phyloP scores from a whole-genome alignment of 164 flowering plant species.

The Hamamelis virginiana region DNA sequence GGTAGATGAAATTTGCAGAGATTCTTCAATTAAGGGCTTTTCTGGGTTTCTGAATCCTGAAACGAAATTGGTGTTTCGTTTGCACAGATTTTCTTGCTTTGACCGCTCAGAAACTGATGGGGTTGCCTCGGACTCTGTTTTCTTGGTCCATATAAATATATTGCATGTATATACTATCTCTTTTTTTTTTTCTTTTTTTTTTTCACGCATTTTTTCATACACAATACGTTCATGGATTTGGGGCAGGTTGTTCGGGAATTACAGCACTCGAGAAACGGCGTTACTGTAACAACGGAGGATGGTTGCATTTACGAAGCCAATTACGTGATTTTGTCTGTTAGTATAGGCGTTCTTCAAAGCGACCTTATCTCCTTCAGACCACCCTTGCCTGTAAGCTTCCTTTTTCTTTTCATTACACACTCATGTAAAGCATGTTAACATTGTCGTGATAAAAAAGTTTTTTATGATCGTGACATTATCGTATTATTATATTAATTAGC shows the following conservation, averaged over 20 bases:
- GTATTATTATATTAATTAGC: too few species aligned
- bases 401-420: slow-evolving; percentile 10
- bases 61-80: background rate
- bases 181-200: background rate
- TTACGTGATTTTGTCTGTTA: slow-evolving; percentile 77
- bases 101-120: slow-evolving; percentile 26
- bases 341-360: slow-evolving; percentile 93
- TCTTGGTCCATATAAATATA: too few species aligned
- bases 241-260: slow-evolving; percentile 87
- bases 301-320: slow-evolving; percentile 67
- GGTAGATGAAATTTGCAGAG: background rate
- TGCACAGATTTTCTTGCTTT: slow-evolving; percentile 34
- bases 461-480: too few species aligned
- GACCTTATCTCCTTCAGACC: slow-evolving; percentile 77
- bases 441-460: too few species aligned
- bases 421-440: too few species aligned
- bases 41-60: background rate
- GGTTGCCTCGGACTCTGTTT: slow-evolving; percentile 1
- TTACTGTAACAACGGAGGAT: slow-evolving; percentile 76
- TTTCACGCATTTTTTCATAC: background rate
- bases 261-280: slow-evolving; percentile 79
- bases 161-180: too few species aligned
- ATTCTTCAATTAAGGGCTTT: background rate
- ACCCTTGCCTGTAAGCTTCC: slow-evolving; percentile 69
- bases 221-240: slow-evolving; percentile 15